These are phyloP conservation scores for Fusarium proliferatum DNA, from an alignment of 2,329 filamentous ascomycete species.

Conservation along the genomic window DNA sequence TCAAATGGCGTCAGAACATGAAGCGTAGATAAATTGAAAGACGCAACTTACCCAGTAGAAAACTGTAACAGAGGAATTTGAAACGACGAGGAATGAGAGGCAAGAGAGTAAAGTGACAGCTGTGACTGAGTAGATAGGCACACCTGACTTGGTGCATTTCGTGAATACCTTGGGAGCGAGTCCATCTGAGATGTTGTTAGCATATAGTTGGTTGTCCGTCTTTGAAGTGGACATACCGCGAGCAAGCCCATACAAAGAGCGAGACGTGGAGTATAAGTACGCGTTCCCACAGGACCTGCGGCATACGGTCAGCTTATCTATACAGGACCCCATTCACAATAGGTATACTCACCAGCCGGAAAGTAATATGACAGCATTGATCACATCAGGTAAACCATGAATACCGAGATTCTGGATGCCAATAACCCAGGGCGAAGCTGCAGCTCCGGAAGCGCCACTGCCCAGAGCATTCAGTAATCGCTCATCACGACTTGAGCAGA, in stretches of 20 bases:
- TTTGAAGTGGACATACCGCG: neutral
- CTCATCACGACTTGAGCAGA: neutral
- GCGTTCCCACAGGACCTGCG: neutral
- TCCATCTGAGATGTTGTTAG: neutral
- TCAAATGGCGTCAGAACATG: neutral
- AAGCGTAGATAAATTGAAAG: neutral
- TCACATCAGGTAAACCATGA: neutral
- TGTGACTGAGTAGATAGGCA: neutral
- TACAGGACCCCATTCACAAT: rapidly evolving
- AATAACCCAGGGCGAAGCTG: neutral
- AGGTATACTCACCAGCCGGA: neutral
- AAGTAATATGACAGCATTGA: neutral
- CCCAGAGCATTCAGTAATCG: neutral
- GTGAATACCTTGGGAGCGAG: neutral
- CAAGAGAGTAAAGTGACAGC: neutral
- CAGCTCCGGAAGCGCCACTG: neutral
- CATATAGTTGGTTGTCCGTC: rapidly evolving
- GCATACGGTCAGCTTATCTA: neutral
- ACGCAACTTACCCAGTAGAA: neutral
- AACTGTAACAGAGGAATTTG: neutral
- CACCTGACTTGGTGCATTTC: neutral
- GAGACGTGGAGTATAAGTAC: neutral
- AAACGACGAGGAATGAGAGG: neutral
- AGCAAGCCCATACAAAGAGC: neutral
- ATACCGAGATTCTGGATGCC: neutral